Evolutionary conservation across 768 basidiomycete species (phyloP).

Genomic region (Pulveroboletus sp.): DNA sequence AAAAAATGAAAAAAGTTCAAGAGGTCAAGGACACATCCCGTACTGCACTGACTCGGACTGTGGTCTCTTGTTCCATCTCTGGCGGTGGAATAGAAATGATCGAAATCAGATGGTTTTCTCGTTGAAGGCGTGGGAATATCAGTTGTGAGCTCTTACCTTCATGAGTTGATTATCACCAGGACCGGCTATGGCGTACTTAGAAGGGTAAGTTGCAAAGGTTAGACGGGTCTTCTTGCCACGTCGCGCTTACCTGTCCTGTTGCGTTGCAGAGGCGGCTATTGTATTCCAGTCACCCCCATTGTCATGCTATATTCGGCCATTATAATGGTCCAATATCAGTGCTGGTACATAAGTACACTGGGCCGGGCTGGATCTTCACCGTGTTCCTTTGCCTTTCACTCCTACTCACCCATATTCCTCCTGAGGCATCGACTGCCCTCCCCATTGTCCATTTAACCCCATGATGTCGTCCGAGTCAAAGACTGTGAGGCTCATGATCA

Average conservation of each 20-base stretch:
- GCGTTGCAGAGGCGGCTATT: slow-evolving; percentile 6
- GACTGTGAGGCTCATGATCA: slow-evolving; percentile 38
- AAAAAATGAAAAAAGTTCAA: slow-evolving; percentile 9
- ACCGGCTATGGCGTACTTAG: neutral
- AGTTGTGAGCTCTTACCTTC: no score
- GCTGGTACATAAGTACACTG: no score
- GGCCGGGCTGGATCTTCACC: no score
- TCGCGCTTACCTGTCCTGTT: slow-evolving; percentile 13
- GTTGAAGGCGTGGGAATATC: neutral
- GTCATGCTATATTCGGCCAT: slow-evolving; percentile 12
- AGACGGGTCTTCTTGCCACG: neutral
- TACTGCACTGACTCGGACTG: slow-evolving; percentile 51
- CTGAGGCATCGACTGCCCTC: slow-evolving; percentile 26
- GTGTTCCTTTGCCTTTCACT: neutral
- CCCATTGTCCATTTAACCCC: slow-evolving; percentile 1
- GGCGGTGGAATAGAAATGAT: neutral
- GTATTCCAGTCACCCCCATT: slow-evolving; percentile 8
- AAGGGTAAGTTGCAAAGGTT: neutral
- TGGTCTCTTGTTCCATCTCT: slow-evolving; percentile 19
- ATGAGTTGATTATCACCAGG: no score
- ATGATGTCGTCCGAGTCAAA: neutral
- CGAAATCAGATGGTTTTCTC: no score
- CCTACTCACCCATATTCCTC: slow-evolving; percentile 6
- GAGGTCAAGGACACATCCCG: slow-evolving; percentile 12
- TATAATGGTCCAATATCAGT: neutral